These are phyloP conservation scores for Pouteria campechiana DNA, from an alignment of 179 eudicot species.

Conservation along the genomic window DNA sequence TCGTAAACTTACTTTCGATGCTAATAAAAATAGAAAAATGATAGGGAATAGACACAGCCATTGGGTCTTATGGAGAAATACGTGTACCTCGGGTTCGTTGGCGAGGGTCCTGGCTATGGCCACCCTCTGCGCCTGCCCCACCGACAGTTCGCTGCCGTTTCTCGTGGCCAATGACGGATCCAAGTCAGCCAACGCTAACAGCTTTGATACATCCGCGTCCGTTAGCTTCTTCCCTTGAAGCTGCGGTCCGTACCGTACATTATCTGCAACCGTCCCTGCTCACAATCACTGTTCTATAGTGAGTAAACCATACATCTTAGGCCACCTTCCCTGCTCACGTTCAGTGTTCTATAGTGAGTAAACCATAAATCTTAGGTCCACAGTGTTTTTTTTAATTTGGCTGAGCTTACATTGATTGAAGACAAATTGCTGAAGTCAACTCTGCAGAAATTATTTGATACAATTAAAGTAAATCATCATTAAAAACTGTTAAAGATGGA, in stretches of 20 bases:
- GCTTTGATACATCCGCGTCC: constrained; percentile 46
- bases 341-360: too few species aligned
- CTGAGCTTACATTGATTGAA: too few species aligned
- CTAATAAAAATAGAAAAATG: background rate
- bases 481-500: too few species aligned
- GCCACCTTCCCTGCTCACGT: too few species aligned
- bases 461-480: too few species aligned
- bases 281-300: too few species aligned
- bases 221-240: constrained; percentile 64
- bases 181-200: constrained; percentile 73
- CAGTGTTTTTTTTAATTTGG: too few species aligned
- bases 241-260: constrained; percentile 75
- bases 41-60: background rate
- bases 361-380: too few species aligned
- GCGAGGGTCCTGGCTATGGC: constrained; percentile 92
- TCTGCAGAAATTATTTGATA: too few species aligned
- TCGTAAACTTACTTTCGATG: too few species aligned
- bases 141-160: constrained; percentile 52
- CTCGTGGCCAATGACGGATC: constrained; percentile 48
- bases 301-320: too few species aligned
- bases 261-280: constrained; percentile 82
- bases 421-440: too few species aligned
- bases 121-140: constrained; percentile 93
- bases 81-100: constrained; percentile 74
- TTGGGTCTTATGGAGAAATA: background rate